phyloP scores from a whole-genome alignment of 345 rosid species.

The Jatropha curcas region DNA sequence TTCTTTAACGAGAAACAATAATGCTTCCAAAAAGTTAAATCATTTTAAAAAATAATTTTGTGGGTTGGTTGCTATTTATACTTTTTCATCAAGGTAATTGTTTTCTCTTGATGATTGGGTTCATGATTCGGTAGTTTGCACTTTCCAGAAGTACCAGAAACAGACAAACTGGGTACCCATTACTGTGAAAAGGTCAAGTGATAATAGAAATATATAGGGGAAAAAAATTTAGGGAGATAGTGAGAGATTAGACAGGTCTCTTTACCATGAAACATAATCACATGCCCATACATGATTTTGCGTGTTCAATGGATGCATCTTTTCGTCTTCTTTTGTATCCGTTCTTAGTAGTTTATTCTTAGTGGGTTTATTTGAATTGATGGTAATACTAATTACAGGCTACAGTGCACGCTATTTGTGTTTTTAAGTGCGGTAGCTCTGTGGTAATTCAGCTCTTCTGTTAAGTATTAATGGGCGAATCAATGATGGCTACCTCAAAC shows the following conservation, averaged over 20 bases:
- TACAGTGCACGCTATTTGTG: constrained; percentile 11
- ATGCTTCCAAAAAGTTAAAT: constrained; percentile 27
- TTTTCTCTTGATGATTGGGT: constrained; percentile 27
- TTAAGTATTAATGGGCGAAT: constrained; percentile 56
- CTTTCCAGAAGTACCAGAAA: constrained; percentile 42
- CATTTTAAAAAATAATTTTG: constrained; percentile 30
- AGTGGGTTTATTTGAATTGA: constrained; percentile 24
- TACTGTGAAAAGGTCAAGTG: constrained; percentile 23
- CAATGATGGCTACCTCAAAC: constrained; percentile 43
- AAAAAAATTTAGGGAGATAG: background rate
- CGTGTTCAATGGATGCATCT: constrained; percentile 25
- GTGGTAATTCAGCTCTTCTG: constrained; percentile 28
- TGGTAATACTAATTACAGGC: constrained; percentile 23
- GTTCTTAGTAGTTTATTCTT: constrained; percentile 24
- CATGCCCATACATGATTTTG: constrained; percentile 28
- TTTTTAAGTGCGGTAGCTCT: constrained; percentile 25
- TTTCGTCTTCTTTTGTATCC: constrained; percentile 33
- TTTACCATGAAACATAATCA: constrained; percentile 32
- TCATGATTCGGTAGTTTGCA: constrained; percentile 30
- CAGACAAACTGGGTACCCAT: constrained; percentile 34
- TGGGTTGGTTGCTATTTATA: constrained; percentile 22
- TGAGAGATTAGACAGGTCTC: constrained; percentile 1
- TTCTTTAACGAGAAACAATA: constrained; percentile 26
- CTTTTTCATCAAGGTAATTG: constrained; percentile 19
- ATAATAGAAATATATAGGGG: background rate